These are phyloP conservation scores for Tetracladium maxilliforme DNA, from an alignment of 2,329 filamentous ascomycete species.

Conservation along the genomic window DNA sequence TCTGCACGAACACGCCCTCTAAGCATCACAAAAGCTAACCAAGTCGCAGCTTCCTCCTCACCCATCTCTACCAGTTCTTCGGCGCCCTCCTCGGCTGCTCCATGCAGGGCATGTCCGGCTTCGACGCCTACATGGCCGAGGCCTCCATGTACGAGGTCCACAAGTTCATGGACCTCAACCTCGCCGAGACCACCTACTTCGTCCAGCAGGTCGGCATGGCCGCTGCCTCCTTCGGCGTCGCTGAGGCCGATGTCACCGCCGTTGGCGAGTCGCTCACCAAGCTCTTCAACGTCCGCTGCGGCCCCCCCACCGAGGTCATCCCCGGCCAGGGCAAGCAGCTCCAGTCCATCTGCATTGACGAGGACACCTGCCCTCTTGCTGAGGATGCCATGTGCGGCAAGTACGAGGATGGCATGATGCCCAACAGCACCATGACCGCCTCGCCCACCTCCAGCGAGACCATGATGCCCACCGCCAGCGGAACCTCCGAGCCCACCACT, in stretches of 20 bases:
- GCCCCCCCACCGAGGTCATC: slow-evolving; percentile 27
- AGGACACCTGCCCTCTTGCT: slow-evolving; percentile 28
- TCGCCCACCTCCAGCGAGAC: no score
- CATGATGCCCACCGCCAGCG: no score
- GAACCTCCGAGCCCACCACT: no score
- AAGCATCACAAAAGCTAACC: slow-evolving; percentile 2
- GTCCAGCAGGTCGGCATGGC: slow-evolving; percentile 40
- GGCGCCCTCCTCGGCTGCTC: slow-evolving; percentile 41
- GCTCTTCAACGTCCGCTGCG: slow-evolving; percentile 37
- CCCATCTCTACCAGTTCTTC: slow-evolving; percentile 48
- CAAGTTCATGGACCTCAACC: slow-evolving; percentile 43
- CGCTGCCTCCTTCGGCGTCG: slow-evolving; percentile 41
- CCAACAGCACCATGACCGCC: slow-evolving; percentile 4
- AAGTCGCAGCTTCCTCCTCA: slow-evolving; percentile 34
- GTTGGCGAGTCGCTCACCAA: slow-evolving; percentile 32
- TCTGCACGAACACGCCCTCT: no score
- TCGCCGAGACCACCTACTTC: slow-evolving; percentile 39
- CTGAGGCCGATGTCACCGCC: slow-evolving; percentile 29
- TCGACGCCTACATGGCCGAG: slow-evolving; percentile 29
- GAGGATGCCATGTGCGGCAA: slow-evolving; percentile 26
- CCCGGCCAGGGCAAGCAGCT: slow-evolving; percentile 27
- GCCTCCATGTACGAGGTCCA: slow-evolving; percentile 36
- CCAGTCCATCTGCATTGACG: slow-evolving; percentile 39
- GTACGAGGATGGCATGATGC: slow-evolving; percentile 18
- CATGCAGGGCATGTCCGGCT: slow-evolving; percentile 29